Conservation (phyloP, 371 early-diverging fungal species). For the Mucor circinelloides region DNA sequence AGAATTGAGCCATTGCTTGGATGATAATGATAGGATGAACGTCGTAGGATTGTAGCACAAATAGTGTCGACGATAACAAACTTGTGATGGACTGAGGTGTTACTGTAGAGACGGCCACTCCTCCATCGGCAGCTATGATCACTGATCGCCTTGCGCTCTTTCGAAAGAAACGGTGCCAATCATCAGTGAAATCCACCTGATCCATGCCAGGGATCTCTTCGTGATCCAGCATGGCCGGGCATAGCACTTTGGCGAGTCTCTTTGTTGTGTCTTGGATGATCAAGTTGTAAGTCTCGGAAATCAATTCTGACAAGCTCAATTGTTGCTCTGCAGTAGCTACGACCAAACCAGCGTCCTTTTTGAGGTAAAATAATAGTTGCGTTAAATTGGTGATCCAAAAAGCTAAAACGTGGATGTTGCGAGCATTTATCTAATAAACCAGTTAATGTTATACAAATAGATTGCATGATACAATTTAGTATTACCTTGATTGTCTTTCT, state of each 20-base stretch:
- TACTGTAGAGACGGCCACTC: neutral
- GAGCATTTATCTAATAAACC: conserved; percentile 30
- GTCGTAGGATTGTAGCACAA: conserved; percentile 60
- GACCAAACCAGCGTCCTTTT: conserved; percentile 75
- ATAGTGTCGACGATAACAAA: conserved; percentile 62
- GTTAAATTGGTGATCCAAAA: conserved; percentile 84
- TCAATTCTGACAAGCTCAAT: conserved; percentile 65
- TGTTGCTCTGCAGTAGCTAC: conserved; percentile 64
- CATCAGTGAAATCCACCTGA: conserved; percentile 65
- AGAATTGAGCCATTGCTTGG: conserved; percentile 70
- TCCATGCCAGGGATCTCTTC: conserved; percentile 70
- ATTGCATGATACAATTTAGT: neutral
- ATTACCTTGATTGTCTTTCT: conserved; percentile 25
- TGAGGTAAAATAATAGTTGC: conserved; percentile 77
- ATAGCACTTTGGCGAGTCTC: conserved; percentile 59
- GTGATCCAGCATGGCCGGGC: conserved; percentile 71
- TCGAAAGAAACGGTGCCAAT: conserved; percentile 57
- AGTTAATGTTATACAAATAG: conserved; percentile 4
- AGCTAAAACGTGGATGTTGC: conserved; percentile 55
- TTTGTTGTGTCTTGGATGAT: conserved; percentile 62
- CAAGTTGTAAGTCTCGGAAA: conserved; percentile 68
- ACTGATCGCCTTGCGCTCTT: conserved; percentile 9
- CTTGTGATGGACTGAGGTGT: conserved; percentile 64
- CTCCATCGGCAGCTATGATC: neutral
- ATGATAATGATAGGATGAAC: conserved; percentile 71